These are phyloP conservation scores for Helotiales sp. DNA, from an alignment of 2,329 filamentous ascomycete species.

Conservation along the genomic window DNA sequence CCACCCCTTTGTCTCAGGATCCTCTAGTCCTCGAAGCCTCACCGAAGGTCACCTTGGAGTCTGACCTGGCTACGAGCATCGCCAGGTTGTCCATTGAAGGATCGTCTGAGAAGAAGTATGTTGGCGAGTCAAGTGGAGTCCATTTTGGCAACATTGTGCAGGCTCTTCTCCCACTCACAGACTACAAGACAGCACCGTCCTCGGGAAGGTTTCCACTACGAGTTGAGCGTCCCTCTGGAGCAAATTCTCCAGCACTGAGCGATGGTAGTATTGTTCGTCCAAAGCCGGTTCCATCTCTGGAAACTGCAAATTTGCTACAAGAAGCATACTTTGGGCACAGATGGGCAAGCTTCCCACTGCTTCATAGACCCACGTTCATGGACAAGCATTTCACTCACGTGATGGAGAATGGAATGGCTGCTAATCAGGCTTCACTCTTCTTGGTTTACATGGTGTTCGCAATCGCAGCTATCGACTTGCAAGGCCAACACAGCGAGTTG, in stretches of 20 bases:
- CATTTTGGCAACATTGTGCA: slow-evolving; percentile 3
- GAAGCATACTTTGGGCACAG: neutral
- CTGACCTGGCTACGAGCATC: slow-evolving; percentile 1
- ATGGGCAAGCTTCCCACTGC: slow-evolving; percentile 3
- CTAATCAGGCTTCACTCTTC: neutral
- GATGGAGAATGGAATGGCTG: slow-evolving; percentile 1
- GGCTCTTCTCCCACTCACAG: neutral
- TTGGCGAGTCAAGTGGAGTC: slow-evolving; percentile 4
- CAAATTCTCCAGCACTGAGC: neutral
- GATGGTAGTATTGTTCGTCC: neutral
- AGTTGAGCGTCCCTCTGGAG: neutral
- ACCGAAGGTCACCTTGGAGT: neutral
- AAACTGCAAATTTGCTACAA: slow-evolving; percentile 2
- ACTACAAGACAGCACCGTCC: slow-evolving; percentile 1
- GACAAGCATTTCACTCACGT: slow-evolving; percentile 1
- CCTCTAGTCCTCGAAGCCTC: neutral
- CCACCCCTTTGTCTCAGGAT: neutral
- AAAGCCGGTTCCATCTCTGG: neutral
- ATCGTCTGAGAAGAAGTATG: slow-evolving; percentile 3
- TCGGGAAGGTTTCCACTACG: slow-evolving; percentile 1
- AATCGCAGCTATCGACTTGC: slow-evolving; percentile 2
- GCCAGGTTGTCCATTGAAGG: neutral
- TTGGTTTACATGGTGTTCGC: slow-evolving; percentile 2
- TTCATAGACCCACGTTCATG: slow-evolving; percentile 2
- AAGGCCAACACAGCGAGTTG: neutral